Percentiles rank a stretch among this genome's conserved stretches.
These are phyloP conservation scores for Myxozyma monticola DNA, from an alignment of 805 yeast species.

Conservation along the genomic window DNA sequence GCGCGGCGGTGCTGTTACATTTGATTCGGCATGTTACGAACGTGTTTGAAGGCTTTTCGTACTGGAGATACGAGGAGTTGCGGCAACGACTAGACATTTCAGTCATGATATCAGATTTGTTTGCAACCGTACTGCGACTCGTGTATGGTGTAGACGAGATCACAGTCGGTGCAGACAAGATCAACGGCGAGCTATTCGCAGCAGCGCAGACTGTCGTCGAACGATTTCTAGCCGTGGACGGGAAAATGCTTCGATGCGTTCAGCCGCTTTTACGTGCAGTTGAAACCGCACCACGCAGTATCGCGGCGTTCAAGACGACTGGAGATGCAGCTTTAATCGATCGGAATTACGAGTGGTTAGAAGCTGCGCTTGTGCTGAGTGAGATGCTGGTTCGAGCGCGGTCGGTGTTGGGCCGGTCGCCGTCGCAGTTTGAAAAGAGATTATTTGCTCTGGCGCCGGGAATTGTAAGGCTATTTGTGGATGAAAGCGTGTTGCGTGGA, in stretches of 20 bases:
- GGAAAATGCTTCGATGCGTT: constrained; percentile 50
- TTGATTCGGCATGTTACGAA: constrained; percentile 59
- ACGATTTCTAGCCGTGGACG: constrained; percentile 55
- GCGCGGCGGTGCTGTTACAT: constrained; percentile 56
- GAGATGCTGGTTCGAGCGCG: constrained; percentile 59
- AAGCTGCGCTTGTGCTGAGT: constrained; percentile 55
- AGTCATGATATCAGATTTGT: constrained; percentile 41
- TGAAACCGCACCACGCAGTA: constrained; percentile 46
- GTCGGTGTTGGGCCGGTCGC: constrained; percentile 47
- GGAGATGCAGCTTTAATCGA: constrained; percentile 49
- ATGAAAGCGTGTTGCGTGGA: constrained; percentile 49
- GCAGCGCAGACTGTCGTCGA: constrained; percentile 54
- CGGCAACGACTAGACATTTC: constrained; percentile 62
- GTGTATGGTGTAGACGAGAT: constrained; percentile 55
- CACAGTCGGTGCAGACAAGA: constrained; percentile 42
- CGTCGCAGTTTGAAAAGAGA: constrained; percentile 65
- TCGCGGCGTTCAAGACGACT: constrained; percentile 43
- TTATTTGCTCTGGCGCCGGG: constrained; percentile 58
- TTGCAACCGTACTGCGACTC: constrained; percentile 53
- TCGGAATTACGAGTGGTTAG: constrained; percentile 53
- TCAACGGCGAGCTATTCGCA: constrained; percentile 52
- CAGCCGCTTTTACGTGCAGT: constrained; percentile 55
- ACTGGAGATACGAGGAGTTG: constrained; percentile 63
- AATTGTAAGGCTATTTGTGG: constrained; percentile 59
- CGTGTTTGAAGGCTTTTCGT: constrained; percentile 70